Evolutionary conservation across 2,329 filamentous ascomycete species (phyloP), one percentile per base, ranked within the genome.

Genomic region (Bipolaris gigantea): DNA sequence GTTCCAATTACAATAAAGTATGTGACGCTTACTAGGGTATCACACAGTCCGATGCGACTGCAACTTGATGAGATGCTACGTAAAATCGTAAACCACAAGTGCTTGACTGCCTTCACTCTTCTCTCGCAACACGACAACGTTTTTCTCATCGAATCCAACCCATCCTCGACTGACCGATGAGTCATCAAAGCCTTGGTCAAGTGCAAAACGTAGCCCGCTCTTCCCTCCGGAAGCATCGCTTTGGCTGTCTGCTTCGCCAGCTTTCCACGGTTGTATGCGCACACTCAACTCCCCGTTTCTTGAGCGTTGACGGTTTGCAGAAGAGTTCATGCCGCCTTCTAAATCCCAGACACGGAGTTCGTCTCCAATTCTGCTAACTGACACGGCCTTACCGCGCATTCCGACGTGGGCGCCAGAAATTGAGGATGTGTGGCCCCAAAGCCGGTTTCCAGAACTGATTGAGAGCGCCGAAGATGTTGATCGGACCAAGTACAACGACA

Each of bases 371-470:
- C 82, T 82, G 74, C 89, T 94, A 46, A 96, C 88, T n/a, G 90
- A 95, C 4, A 97, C 89, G 0, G 92, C 92, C 73, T 92, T 95
- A 16, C 92, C 92, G 34, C 89, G 85, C 40, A 89, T 85, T 16
- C 89, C 92, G 50, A 96, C 90, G 66, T 95, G 88, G 7, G 90
- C 91, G 30, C 90, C 88, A 44, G 89, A 90, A 32, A 97, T 90
- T 3, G 89, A 90, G 1, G 92, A 95, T 0, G 92, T 96, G 69
- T 96, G 92, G 7, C 92, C 92, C 89, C 90, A 96, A 5, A 97
- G 83, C 25, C 90, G 83, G 59, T 86, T 87, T 1, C 89, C 90
- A 0, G 85, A 77, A 34, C 89, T 88, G 50, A 97, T 86, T 1
- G 83, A 84, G 2, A 96, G 79, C 1, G 73, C 69, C 0, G 84